Evolutionary conservation across 2,329 filamentous ascomycete species (phyloP), one percentile per base, ranked within the genome.

Genomic region (Ophiognomonia clavigignenti-juglandacearum): DNA sequence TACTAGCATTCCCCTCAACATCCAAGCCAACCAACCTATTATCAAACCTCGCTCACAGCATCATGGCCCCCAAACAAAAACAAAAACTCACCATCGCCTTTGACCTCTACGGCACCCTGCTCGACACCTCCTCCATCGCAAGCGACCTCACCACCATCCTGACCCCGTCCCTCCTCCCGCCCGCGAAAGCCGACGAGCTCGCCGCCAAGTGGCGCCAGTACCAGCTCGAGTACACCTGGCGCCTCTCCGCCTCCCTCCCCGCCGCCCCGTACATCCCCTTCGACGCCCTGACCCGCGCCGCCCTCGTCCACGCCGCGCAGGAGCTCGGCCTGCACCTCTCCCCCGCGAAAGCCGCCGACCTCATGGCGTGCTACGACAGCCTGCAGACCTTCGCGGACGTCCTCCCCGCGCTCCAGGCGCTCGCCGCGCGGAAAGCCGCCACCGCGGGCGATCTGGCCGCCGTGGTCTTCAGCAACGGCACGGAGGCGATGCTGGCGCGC

Each of bases 161-260:
- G 11, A 73, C 74, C 14, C 64, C 67, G 26, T 64, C 82, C 47
- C 81, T 81, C 56, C 81, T 77, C 24, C 32, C 7, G 6, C 61
- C 75, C 24, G 77, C 75, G 54, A 79, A 75, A 54, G 80, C 82
- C 3, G 64, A 70, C 20, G 62, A 63, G 1, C 71, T 89, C 26
- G 78, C 84, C 4, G 62, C 72, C 14, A 63, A 78, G 57, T 88
- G 85, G 78, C 72, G 86, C 47, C 74, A 75, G 24, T 84, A 84
- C 58, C 86, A 90, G 62, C 69, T 90, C 8, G 86, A 89, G 63
- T 91, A 89, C 57, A 88, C 85, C 32, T 90, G 83, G 83, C 72
- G 86, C 43, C 65, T 85, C 54, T 83, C 80, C 70, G 90, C 90
- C 85, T 75, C 86, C 26, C 22, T 16, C 5, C 7, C 45, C 6